Conservation (phyloP, 495 filamentous ascomycete genomes). For the Clavariopsis aquatica region DNA sequence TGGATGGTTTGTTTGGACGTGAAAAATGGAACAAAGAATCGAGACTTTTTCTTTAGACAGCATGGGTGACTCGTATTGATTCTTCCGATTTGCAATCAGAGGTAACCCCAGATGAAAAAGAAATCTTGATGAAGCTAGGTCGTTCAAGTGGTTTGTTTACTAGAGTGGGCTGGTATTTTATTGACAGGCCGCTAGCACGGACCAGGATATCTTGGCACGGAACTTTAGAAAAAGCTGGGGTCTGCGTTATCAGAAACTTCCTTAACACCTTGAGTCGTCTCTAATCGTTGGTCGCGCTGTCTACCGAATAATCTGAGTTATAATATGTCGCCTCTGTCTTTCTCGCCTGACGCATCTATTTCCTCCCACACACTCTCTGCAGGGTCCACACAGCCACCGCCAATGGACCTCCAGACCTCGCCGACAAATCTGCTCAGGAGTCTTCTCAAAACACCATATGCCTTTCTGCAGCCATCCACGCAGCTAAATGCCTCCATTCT, state of each 20-base stretch:
- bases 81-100: no score
- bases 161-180: neutral
- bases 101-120: no score
- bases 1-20: no score
- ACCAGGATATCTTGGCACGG: conserved; percentile 12
- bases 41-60: neutral
- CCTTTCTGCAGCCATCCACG: conserved; percentile 69
- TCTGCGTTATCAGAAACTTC: conserved; percentile 1
- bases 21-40: neutral
- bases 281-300: neutral
- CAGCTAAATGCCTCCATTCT: conserved; percentile 65
- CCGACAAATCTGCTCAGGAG: conserved; percentile 45
- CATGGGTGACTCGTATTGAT: no score
- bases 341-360: conserved; percentile 38
- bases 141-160: no score
- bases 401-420: conserved; percentile 29
- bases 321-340: conserved; percentile 35
- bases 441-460: conserved; percentile 53
- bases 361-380: conserved; percentile 41
- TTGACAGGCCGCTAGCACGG: neutral
- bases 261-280: neutral
- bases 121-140: no score
- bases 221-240: conserved; percentile 1
- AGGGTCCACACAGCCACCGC: conserved; percentile 34
- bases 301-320: neutral